Conservation (phyloP, 345 rosid genomes). For the Eucalyptus marginata region DNA sequence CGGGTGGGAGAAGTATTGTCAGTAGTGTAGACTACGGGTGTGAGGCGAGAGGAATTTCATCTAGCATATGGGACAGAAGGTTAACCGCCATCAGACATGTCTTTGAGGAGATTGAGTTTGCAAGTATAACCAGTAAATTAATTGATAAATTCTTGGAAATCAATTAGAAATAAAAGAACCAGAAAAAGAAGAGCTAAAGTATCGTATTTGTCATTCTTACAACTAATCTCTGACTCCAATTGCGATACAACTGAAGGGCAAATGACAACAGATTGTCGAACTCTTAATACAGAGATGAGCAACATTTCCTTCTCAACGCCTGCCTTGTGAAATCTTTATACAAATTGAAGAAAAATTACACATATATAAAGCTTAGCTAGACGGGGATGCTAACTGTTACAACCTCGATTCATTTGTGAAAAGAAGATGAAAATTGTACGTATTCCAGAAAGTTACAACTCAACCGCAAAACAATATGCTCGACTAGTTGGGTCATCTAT, state of each 20-base stretch:
- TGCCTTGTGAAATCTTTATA: background rate
- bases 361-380: background rate
- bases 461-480: background rate
- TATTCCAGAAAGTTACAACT: background rate
- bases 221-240: background rate
- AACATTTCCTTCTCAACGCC: background rate
- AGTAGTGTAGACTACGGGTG: background rate
- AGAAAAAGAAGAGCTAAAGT: background rate
- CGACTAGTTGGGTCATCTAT: conserved; percentile 14
- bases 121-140: background rate
- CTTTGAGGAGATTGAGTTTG: background rate
- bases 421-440: background rate
- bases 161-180: background rate
- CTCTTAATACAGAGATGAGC: background rate
- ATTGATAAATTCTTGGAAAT: background rate
- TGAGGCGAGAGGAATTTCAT: background rate
- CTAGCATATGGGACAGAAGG: background rate
- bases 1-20: background rate
- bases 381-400: background rate
- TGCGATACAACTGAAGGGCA: background rate
- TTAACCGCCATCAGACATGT: background rate
- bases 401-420: background rate
- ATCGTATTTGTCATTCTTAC: background rate
- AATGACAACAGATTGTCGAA: background rate
- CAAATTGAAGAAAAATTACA: background rate